phyloP scores from a whole-genome alignment of 805 yeast genomes.

The Kuraishia hungarica region DNA sequence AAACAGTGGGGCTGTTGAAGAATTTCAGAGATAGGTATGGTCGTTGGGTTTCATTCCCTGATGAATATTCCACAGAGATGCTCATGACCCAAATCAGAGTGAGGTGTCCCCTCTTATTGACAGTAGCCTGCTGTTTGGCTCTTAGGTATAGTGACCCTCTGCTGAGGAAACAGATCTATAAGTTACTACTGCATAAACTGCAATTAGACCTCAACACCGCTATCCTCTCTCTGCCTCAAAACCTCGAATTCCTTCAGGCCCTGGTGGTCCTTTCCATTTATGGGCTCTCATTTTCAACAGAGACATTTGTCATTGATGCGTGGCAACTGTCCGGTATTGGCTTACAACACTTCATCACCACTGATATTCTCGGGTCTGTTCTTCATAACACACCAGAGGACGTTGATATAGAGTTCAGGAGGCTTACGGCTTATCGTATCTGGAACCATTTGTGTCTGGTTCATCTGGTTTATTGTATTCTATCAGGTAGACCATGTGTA shows the following conservation, averaged over 20 bases:
- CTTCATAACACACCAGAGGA: slow-evolving; percentile 11
- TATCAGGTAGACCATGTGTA: slow-evolving; percentile 57
- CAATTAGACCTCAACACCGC: slow-evolving; percentile 39
- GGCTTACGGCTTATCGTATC: slow-evolving; percentile 49
- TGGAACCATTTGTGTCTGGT: slow-evolving; percentile 67
- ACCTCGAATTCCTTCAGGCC: slow-evolving; percentile 58
- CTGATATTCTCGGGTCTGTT: slow-evolving; percentile 36
- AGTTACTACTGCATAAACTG: slow-evolving; percentile 35
- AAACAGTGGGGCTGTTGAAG: slow-evolving; percentile 41
- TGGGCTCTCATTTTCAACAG: slow-evolving; percentile 50
- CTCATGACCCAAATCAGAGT: slow-evolving; percentile 39
- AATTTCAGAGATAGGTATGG: slow-evolving; percentile 63
- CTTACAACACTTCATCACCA: slow-evolving; percentile 49
- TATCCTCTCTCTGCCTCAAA: slow-evolving; percentile 31
- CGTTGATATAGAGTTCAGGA: slow-evolving; percentile 35
- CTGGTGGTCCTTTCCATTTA: slow-evolving; percentile 58
- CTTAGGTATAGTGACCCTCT: slow-evolving; percentile 38
- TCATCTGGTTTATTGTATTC: slow-evolving; percentile 57
- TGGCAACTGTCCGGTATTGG: slow-evolving; percentile 66
- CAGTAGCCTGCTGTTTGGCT: slow-evolving; percentile 57
- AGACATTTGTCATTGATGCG: slow-evolving; percentile 48
- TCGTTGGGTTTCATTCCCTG: slow-evolving; percentile 71
- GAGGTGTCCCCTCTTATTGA: slow-evolving; percentile 55
- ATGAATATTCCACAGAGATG: slow-evolving; percentile 34
- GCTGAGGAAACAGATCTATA: slow-evolving; percentile 32